Evolutionary conservation across 805 yeast genomes (phyloP), one percentile per base, ranked within the genome.

Genomic region (Saccharomycopsis sp.): DNA sequence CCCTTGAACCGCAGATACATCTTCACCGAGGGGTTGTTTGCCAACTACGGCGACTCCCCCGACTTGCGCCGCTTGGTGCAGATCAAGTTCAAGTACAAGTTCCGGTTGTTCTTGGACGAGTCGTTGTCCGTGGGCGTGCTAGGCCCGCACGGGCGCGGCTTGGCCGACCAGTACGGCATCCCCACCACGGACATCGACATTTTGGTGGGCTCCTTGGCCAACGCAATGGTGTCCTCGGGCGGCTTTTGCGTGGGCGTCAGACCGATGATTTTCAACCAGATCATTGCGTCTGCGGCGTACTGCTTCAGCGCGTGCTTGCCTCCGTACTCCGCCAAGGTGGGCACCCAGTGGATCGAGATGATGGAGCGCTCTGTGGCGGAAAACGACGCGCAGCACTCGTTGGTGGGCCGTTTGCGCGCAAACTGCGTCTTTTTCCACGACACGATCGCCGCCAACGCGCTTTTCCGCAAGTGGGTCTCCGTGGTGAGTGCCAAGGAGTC

Each of bases 291-390:
- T 14, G 78, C 79, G 63, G 97, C 97, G 2, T 94, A 90, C 69
- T 94, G 94, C 61, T 94, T 89, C 70, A 87, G 96, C 66, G 99
- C 99, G 5, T 81, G 97, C 1, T 80, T 92, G 68, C 98, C 99
- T 12, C 95, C 97, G 23, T 92, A 87, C 71, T 80, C 90, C 50
- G 96, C 96, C 1, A 79, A 75, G 57, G 83, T 84, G 1, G 80
- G 80, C 0, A 79, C 88, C 1, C 75, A 75, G 55, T 79, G 81
- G 0, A 74, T 89, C 47, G 66, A 74, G 15, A 70, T 82, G 47
- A 73, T 89, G 62, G 77, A 75, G 46, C 63, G 71, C 24, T 67
- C 68, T 46, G 61, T 64, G 47, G 67, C 67, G 34, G 47, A 60
- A 1, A 61, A 62, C 34, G 81, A 79, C 12, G 9, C 37, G 5